These are phyloP conservation scores for Borealophlyctis nickersoniae DNA, from an alignment of 192 early-diverging fungal genomes.

Conservation along the genomic window DNA sequence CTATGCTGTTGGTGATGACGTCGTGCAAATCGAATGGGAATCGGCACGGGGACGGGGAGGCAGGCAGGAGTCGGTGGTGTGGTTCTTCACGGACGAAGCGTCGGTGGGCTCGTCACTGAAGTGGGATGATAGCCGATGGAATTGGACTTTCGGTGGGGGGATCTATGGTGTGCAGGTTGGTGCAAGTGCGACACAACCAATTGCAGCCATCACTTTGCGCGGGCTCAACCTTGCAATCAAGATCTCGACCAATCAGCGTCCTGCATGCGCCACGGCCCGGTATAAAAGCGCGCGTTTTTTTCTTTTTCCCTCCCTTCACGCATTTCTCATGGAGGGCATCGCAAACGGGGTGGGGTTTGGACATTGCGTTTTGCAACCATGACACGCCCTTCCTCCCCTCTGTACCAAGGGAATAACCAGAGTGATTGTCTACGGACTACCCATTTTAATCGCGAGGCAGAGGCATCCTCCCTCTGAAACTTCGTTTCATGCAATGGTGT, in stretches of 20 bases:
- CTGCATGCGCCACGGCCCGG: not conserved
- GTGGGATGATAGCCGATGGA: too few species aligned
- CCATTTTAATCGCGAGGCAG: not conserved
- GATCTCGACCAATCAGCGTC: not conserved
- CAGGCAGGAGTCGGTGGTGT: not conserved
- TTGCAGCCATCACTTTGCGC: not conserved
- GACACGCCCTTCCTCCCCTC: not conserved
- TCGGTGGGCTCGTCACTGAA: too few species aligned
- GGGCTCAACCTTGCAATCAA: not conserved
- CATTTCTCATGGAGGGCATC: not conserved
- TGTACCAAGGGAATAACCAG: not conserved
- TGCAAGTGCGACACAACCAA: not conserved
- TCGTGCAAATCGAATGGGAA: not conserved
- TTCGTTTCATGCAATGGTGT: not conserved
- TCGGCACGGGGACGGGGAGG: not conserved
- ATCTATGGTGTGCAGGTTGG: not conserved
- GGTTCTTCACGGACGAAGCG: not conserved
- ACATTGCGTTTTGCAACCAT: constrained; percentile 1
- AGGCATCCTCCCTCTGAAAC: not conserved
- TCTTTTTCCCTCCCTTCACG: not conserved
- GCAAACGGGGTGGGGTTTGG: not conserved
- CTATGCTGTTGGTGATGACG: not conserved
- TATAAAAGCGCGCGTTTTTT: not conserved
- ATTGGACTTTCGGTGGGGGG: not conserved
- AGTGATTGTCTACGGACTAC: not conserved